phyloP scores from a whole-genome alignment of 2,329 filamentous ascomycete species.

The Fusarium sp. region DNA sequence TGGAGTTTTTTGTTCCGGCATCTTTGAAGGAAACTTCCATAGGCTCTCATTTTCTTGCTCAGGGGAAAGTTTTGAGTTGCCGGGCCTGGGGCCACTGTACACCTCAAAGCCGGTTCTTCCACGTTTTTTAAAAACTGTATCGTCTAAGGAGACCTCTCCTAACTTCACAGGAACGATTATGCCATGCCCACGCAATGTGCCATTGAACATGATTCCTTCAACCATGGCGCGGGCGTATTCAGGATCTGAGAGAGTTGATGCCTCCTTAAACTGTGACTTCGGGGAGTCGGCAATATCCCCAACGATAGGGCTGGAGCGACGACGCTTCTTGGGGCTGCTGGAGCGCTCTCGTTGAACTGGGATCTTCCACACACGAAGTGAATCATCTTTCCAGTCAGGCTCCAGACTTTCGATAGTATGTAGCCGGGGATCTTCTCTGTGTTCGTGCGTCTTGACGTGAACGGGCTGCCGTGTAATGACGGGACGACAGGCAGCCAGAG shows the following conservation, averaged over 20 bases:
- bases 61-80: conserved; percentile 24
- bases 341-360: conserved; percentile 56
- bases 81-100: conserved; percentile 72
- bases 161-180: conserved; percentile 45
- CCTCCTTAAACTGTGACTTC: conserved; percentile 31
- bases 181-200: conserved; percentile 42
- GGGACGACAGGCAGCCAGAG: conserved; percentile 82
- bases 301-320: conserved; percentile 39
- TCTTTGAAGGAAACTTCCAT: conserved; percentile 45
- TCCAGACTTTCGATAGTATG: conserved; percentile 47
- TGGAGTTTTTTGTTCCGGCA: conserved; percentile 17
- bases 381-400: conserved; percentile 80
- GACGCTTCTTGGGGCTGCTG: conserved; percentile 53
- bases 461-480: conserved; percentile 90
- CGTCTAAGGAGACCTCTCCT: conserved; percentile 45
- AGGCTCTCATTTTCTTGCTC: conserved; percentile 41
- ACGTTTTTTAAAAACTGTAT: conserved; percentile 67
- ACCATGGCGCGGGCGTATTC: conserved; percentile 49
- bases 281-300: conserved; percentile 6
- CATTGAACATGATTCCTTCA: conserved; percentile 54
- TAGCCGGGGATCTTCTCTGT: conserved; percentile 59
- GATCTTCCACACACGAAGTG: conserved; percentile 88
- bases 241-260: conserved; percentile 45
- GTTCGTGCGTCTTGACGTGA: conserved; percentile 78
- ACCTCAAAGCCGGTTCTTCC: conserved; percentile 72